Evolutionary conservation across 2,329 filamentous ascomycete genomes (phyloP).

Genomic region (Scedosporium minutisporum): DNA sequence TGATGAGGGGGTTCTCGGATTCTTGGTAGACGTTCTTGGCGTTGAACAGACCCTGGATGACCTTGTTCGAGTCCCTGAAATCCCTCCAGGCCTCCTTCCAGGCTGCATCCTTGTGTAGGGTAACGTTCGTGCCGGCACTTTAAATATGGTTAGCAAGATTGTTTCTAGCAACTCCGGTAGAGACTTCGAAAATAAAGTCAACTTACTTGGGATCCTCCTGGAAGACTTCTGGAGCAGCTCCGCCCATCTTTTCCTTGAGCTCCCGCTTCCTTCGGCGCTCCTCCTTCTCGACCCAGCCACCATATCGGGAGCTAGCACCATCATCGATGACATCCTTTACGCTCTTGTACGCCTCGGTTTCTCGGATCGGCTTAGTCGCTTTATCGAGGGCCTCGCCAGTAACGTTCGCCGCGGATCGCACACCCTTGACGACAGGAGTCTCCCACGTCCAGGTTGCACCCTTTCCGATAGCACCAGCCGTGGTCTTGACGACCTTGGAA

Average conservation of each 20-base stretch:
- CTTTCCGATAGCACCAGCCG: conserved; percentile 78
- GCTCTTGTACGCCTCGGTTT: conserved; percentile 89
- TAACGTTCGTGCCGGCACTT: conserved; percentile 89
- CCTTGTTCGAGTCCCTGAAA: conserved; percentile 80
- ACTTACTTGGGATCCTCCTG: conserved; percentile 84
- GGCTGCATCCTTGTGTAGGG: conserved; percentile 88
- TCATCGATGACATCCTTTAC: conserved; percentile 96
- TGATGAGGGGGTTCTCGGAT: conserved; percentile 92
- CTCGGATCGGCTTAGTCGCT: conserved; percentile 84
- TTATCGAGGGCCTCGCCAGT: conserved; percentile 86
- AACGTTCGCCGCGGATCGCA: conserved; percentile 74
- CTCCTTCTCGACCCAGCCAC: conserved; percentile 94
- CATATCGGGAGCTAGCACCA: conserved; percentile 89
- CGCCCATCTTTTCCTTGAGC: conserved; percentile 52
- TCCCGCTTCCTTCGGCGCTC: conserved; percentile 77
- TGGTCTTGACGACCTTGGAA: conserved; percentile 71
- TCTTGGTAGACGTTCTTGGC: conserved; percentile 86
- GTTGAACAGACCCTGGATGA: conserved; percentile 81
- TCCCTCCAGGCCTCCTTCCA: conserved; percentile 99
- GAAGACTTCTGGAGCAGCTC: conserved; percentile 47
- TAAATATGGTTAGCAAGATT: conserved; percentile 3
- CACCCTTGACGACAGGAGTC: conserved; percentile 81
- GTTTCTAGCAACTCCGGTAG: no score
- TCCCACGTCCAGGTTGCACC: conserved; percentile 97
- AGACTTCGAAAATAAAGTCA: not conserved